Evolutionary conservation across 192 early-diverging fungal genomes (phyloP).

Genomic region (Entophlyctis helioformis): DNA sequence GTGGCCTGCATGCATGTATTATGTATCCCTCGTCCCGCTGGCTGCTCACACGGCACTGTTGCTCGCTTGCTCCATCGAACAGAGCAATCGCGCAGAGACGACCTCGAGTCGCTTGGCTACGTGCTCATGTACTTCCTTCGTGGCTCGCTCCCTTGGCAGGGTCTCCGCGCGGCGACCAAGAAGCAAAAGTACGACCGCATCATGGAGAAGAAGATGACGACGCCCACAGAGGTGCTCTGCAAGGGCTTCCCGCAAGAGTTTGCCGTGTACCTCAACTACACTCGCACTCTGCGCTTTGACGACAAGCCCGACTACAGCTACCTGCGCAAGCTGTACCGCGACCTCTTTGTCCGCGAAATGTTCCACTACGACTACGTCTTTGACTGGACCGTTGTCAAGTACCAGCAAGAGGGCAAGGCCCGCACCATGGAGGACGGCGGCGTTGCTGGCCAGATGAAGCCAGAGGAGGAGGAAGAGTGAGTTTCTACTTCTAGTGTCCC

Average conservation of each 20-base stretch:
- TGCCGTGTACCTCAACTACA: conserved; percentile 52
- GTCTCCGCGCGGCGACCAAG: conserved; percentile 51
- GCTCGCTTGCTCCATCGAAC: not conserved
- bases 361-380: conserved; percentile 55
- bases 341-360: conserved; percentile 49
- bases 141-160: conserved; percentile 52
- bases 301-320: conserved; percentile 57
- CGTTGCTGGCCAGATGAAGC: too few species aligned
- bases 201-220: conserved; percentile 64
- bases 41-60: too few species aligned
- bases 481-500: too few species aligned
- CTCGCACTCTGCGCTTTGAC: conserved; percentile 47
- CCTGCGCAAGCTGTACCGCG: conserved; percentile 51
- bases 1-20: not conserved
- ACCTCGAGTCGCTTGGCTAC: conserved; percentile 51
- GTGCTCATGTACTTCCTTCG: conserved; percentile 55
- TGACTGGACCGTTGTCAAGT: conserved; percentile 52
- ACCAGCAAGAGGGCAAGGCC: too few species aligned
- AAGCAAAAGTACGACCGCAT: conserved; percentile 60
- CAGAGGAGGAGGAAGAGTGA: too few species aligned
- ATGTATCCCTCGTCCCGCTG: too few species aligned
- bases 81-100: conserved; percentile 58
- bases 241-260: conserved; percentile 39
- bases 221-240: conserved; percentile 44
- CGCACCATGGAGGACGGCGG: too few species aligned